phyloP scores from a whole-genome alignment of 2,329 filamentous ascomycete species.

The Talaromyces sp. region DNA sequence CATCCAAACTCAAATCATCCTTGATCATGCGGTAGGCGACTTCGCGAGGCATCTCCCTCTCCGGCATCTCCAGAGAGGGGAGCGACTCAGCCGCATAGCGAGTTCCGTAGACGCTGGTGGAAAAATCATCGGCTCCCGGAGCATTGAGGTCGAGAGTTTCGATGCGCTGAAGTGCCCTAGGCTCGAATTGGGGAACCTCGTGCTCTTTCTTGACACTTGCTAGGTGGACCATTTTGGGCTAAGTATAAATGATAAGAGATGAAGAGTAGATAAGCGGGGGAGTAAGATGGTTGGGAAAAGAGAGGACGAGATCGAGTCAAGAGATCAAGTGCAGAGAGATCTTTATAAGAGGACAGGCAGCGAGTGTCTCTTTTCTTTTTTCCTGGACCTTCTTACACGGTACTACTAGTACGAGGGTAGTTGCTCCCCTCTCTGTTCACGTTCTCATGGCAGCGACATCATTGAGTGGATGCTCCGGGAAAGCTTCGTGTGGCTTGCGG shows the following conservation, averaged over 20 bases:
- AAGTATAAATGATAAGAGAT: not conserved
- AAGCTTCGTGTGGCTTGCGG: not conserved
- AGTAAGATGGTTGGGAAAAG: not conserved
- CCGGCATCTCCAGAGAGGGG: slow-evolving; percentile 81
- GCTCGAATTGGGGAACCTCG: slow-evolving; percentile 35
- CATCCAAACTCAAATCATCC: slow-evolving; percentile 87
- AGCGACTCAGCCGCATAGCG: slow-evolving; percentile 77
- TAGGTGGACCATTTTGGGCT: slow-evolving; percentile 42
- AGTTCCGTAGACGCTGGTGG: slow-evolving; percentile 82
- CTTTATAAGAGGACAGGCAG: not conserved
- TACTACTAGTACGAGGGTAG: too few relatives aligned
- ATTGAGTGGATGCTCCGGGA: not conserved
- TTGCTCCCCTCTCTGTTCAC: not conserved
- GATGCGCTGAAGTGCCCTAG: slow-evolving; percentile 37
- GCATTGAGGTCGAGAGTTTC: slow-evolving; percentile 48
- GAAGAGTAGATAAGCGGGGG: not conserved
- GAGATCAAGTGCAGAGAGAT: not conserved
- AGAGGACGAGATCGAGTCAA: not conserved
- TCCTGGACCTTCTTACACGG: not conserved
- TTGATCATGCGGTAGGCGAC: slow-evolving; percentile 97
- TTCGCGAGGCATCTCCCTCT: slow-evolving; percentile 83
- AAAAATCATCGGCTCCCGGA: slow-evolving; percentile 51
- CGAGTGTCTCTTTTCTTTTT: not conserved
- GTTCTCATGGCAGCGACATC: not conserved
- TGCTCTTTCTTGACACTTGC: slow-evolving; percentile 37